Percentiles rank a stretch among this genome's conserved stretches.
Conservation (phyloP, 139 green algal genomes). For the Chlorella sp. region DNA sequence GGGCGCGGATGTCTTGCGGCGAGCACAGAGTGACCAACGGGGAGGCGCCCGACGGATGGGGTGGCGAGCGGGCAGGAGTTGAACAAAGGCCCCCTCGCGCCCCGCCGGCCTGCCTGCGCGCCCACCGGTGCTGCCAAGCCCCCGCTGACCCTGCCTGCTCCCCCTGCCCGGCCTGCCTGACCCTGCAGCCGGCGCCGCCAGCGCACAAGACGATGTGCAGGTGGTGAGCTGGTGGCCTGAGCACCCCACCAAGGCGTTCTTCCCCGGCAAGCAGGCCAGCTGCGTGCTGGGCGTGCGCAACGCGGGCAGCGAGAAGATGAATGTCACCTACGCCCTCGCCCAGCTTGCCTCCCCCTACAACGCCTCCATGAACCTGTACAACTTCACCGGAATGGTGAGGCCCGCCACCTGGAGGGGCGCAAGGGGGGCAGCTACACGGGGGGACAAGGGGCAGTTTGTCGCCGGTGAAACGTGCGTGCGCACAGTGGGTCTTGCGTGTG, state of each 20-base stretch:
- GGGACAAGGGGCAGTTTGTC: too few species aligned
- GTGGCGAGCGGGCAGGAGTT: too few species aligned
- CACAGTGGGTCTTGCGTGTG: too few species aligned
- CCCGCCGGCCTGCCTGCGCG: background rate
- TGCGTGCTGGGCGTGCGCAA: conserved; percentile 49
- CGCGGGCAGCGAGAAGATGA: background rate
- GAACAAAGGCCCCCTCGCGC: background rate
- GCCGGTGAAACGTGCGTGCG: too few species aligned
- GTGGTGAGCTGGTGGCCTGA: conserved; percentile 47
- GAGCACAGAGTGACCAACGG: too few species aligned
- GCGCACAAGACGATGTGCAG: conserved; percentile 31
- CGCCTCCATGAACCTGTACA: conserved; percentile 39
- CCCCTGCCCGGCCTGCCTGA: background rate
- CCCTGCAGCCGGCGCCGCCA: background rate
- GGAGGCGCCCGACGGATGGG: too few species aligned
- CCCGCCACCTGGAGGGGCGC: background rate
- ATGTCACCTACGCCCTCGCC: conserved; percentile 34
- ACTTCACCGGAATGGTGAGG: conserved; percentile 46
- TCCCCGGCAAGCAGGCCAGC: conserved; percentile 37
- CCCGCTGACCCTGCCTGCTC: background rate
- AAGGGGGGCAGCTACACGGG: background rate
- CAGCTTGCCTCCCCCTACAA: conserved; percentile 43
- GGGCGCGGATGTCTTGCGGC: too few species aligned
- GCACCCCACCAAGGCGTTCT: conserved; percentile 46
- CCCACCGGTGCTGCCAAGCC: too few species aligned